Base-by-base conservation (phyloP, 1,284 basidiomycete genomes). In the Trametes hirsuta region DNA sequence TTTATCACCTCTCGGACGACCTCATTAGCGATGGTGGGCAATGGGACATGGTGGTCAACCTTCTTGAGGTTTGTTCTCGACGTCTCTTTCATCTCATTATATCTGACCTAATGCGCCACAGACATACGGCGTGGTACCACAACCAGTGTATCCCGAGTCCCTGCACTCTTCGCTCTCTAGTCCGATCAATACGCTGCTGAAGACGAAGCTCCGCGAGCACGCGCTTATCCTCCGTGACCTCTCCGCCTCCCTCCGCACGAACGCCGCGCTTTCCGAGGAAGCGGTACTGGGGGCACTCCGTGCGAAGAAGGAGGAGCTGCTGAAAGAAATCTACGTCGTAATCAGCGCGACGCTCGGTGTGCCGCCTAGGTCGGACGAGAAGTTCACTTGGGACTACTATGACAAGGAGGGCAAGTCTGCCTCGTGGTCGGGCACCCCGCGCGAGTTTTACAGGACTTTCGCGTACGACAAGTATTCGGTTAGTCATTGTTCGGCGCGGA, bases 1-100 rank as follows among this genome's bases (percentile, higher is more conserved):
- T 98, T 51, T 84, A 81, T 48, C 90, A 90, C 77, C 83, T 98
- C 52, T 85, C 91, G 30, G 73, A 77, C 12, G 88, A 90, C 53
- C 92, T 94, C 30, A 88, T 96, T 72, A 90, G 86, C 67, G 96
- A 98, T 71, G 96, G 96, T 46, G 95, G 95, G 8, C 93, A 97
- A 75, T 96, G 90, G 88, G 95, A 97, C 73, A 98, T 97, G 95
- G 89, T 86, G 0, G 90, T 94, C 67, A 97, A 97, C 74, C 75
- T 97, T 34, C 79, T 97, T 25, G 83, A 86, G 79, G 84, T 84
- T 55, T 22, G 74, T 66, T 15, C 39, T 36, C 22, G 34, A 21
- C 35, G n/a, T 24, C 14, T 37, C 44, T 42, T 24, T 22, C 39
- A 40, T 39, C 9, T 53, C 4, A 18, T 5, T 30, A 30, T 30